These are phyloP conservation scores for Rhodosporidiobolus odoratus DNA, from an alignment of 768 basidiomycete genomes.

Conservation along the genomic window DNA sequence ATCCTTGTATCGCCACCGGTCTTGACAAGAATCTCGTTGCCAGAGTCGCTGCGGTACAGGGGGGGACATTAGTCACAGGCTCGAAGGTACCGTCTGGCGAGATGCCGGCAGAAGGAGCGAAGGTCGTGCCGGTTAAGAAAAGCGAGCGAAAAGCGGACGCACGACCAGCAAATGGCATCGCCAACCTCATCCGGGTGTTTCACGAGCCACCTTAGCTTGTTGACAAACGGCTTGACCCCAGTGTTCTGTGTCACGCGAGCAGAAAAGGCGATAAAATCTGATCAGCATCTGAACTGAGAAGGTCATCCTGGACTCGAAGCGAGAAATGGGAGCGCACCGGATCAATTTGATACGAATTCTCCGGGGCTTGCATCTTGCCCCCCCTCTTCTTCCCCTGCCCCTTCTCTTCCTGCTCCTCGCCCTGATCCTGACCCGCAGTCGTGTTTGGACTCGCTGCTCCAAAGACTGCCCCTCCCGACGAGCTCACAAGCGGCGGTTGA, in stretches of 20 bases:
- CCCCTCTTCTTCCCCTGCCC: not conserved
- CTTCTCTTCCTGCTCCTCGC: not conserved
- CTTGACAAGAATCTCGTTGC: conserved; percentile 4
- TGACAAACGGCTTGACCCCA: conserved; percentile 25
- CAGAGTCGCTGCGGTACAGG: not conserved
- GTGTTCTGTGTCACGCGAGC: too few species aligned
- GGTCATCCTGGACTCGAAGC: too few species aligned
- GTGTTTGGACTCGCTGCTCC: too few species aligned
- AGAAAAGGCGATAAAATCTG: too few species aligned
- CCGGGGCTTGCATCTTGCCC: not conserved
- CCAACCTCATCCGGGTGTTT: not conserved
- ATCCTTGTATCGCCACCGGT: not conserved
- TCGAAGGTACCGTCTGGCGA: not conserved
- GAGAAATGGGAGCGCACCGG: not conserved
- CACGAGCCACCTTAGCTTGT: conserved; percentile 18
- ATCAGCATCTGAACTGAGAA: too few species aligned
- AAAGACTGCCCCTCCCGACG: too few species aligned
- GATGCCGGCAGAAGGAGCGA: not conserved
- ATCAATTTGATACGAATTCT: not conserved
- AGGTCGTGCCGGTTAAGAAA: too few species aligned
- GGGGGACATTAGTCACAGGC: too few species aligned
- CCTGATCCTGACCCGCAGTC: not conserved
- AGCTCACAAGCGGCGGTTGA: not conserved
- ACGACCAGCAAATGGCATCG: conserved; percentile 17
- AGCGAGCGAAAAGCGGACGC: not conserved